Evolutionary conservation across 805 yeast species (phyloP).

Genomic region (Sugiyamaella qingdaonensis): DNA sequence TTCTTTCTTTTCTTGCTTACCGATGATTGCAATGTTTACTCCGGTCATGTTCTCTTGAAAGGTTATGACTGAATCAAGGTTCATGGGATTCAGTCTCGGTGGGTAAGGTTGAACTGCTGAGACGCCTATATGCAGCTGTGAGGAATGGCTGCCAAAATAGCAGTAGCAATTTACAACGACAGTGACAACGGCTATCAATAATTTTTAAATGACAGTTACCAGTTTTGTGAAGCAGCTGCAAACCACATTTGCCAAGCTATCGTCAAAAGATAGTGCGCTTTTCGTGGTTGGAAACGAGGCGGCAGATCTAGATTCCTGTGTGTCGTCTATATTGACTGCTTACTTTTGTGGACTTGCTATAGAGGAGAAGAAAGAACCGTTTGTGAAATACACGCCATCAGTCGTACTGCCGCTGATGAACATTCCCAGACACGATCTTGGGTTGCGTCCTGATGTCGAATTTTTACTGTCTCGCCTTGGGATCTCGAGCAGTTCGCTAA

Average conservation of each 20-base stretch:
- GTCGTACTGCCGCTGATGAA: conserved; percentile 67
- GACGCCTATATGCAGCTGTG: too few species aligned
- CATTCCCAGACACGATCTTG: conserved; percentile 61
- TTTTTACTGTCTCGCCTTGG: conserved; percentile 46
- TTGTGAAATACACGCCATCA: conserved; percentile 17
- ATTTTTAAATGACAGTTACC: neutral
- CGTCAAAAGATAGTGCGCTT: conserved; percentile 5
- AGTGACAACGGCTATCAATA: too few species aligned
- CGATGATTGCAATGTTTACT: conserved; percentile 69
- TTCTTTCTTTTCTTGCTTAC: conserved; percentile 32
- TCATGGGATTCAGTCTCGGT: neutral
- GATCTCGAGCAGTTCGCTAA: conserved; percentile 47
- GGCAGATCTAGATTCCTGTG: conserved; percentile 81
- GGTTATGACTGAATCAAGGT: neutral
- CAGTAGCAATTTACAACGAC: neutral
- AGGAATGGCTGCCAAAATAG: neutral
- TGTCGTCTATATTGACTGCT: conserved; percentile 69
- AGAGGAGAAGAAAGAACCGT: conserved; percentile 23
- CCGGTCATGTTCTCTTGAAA: conserved; percentile 15
- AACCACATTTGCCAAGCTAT: neutral
- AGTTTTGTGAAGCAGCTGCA: conserved; percentile 2
- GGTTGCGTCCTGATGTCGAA: conserved; percentile 66
- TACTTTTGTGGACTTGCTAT: conserved; percentile 43
- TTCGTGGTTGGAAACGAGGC: conserved; percentile 80
- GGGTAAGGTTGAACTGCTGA: neutral